Percentiles rank a stretch among this genome's conserved stretches.
Conservation (phyloP, 1,139 yeast species). For the Chernovozyma aurita region DNA sequence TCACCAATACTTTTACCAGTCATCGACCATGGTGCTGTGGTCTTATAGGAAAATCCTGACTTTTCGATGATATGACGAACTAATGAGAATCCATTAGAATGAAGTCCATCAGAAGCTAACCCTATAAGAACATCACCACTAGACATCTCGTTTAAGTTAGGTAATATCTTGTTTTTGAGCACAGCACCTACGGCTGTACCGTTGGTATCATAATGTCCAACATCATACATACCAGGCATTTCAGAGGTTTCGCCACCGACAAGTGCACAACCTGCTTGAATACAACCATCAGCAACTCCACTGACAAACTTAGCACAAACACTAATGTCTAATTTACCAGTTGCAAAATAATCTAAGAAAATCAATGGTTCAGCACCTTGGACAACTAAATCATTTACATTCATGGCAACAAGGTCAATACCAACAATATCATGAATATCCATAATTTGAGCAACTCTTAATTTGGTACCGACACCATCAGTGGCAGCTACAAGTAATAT, state of each 20-base stretch:
- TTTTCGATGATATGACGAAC: conserved; percentile 92
- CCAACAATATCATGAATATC: conserved; percentile 94
- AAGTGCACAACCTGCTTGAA: conserved; percentile 91
- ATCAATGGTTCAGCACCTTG: conserved; percentile 98
- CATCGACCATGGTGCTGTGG: conserved; percentile 80
- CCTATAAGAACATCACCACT: conserved; percentile 85
- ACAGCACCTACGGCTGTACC: conserved; percentile 99
- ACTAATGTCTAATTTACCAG: conserved; percentile 81
- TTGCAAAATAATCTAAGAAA: conserved; percentile 94
- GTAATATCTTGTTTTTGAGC: conserved; percentile 68
- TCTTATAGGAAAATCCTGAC: conserved; percentile 61
- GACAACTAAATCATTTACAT: conserved; percentile 93
- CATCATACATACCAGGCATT: conserved; percentile 98
- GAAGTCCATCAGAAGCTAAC: conserved; percentile 85
- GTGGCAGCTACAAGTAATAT: conserved; percentile 94
- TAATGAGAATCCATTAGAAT: conserved; percentile 93
- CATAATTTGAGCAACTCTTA: conserved; percentile 89
- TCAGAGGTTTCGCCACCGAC: conserved; percentile 99
- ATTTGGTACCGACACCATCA: conserved; percentile 98
- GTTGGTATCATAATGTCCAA: conserved; percentile 94
- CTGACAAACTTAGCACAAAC: conserved; percentile 85
- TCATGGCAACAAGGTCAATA: conserved; percentile 98
- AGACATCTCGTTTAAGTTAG: conserved; percentile 60
- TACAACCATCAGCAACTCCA: conserved; percentile 97
- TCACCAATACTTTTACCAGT: conserved; percentile 73